Base-by-base conservation (phyloP, 2,329 filamentous ascomycete species). In the Botrytis pseudocinerea region DNA sequence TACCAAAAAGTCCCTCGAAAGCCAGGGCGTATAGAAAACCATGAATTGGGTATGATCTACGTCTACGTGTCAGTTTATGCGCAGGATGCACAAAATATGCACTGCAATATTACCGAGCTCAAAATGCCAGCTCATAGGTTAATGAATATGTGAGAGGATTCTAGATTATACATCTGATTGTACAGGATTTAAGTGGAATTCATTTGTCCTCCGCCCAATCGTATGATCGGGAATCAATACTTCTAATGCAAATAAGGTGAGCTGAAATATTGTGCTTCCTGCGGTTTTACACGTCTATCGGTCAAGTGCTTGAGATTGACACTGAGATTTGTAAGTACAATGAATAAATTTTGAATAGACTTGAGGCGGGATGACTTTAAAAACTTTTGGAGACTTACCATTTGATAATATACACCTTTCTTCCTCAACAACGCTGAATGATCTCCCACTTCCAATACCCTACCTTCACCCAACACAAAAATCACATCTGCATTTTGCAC, bases 401-500 rank as follows among this genome's bases (percentile, higher is more conserved):
- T 78, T 70, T 78, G 76, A 72, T 78, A 79, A 76, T 80, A 80
- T 22, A 79, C 75, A 14, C 78, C 78, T 46, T 75, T 75, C 65
- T 74, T 74, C 57, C 73, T 77, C 64, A 79, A 70, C n/a, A 80
- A 72, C 10, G 74, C 69, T 10, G 65, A 59, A 73, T 80, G 79
- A 72, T 76, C 75, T 16, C 79, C 78, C 28, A 69, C 73, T 72
- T 80, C 79, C 18, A 79, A 66, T 1, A 80, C 76, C 51, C 75
- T 78, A 28, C 79, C 79, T 60, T 77, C 78, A 9, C 78, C 78
- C 32, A 79, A 62, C 42, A 79, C 78, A 63, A 79, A 80, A 70
- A 80, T 79, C 14, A 78, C 74, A 75, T 80, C 78, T 1, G 92
- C 92, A 77, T 94, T 91, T 81, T 93, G 92, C 32, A 95, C 90